phyloP scores from a whole-genome alignment of 495 filamentous ascomycete genomes.

The Pyronema omphalodes region DNA sequence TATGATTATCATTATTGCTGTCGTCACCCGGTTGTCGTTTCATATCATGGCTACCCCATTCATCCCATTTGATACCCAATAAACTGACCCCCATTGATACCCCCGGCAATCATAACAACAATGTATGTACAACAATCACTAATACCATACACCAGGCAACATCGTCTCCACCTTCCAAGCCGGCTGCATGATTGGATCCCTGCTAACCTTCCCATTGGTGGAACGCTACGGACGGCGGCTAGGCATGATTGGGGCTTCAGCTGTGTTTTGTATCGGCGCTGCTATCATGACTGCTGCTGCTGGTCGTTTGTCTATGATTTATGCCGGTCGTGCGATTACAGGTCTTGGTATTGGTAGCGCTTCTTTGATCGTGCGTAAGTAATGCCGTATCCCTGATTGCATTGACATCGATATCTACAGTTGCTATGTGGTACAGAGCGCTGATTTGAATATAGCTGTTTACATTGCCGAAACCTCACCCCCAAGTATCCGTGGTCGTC shows the following conservation, averaged over 20 bases:
- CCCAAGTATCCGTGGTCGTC: constrained; percentile 27
- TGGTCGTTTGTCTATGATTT: constrained; percentile 23
- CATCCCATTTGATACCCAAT: neutral
- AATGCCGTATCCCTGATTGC: neutral
- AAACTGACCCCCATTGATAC: neutral
- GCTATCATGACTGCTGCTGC: constrained; percentile 20
- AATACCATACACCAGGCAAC: constrained; percentile 11
- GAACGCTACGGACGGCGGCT: constrained; percentile 24
- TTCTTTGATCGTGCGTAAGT: constrained; percentile 26
- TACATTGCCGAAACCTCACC: constrained; percentile 30
- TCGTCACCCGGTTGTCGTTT: neutral
- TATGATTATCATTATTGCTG: neutral
- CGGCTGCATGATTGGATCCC: constrained; percentile 26
- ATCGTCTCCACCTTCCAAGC: constrained; percentile 25
- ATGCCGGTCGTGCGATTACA: constrained; percentile 27
- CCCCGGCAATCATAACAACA: neutral
- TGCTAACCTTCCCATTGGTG: constrained; percentile 23
- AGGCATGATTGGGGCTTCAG: constrained; percentile 13
- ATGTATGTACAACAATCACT: neutral
- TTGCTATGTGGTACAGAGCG: neutral
- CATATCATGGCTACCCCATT: too few relatives aligned
- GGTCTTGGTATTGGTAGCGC: constrained; percentile 27
- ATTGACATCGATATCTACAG: neutral
- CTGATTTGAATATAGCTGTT: constrained; percentile 16
- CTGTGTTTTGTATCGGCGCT: constrained; percentile 23